Conservation (phyloP, 2,329 filamentous ascomycete species). For the Cladosporium sp. region DNA sequence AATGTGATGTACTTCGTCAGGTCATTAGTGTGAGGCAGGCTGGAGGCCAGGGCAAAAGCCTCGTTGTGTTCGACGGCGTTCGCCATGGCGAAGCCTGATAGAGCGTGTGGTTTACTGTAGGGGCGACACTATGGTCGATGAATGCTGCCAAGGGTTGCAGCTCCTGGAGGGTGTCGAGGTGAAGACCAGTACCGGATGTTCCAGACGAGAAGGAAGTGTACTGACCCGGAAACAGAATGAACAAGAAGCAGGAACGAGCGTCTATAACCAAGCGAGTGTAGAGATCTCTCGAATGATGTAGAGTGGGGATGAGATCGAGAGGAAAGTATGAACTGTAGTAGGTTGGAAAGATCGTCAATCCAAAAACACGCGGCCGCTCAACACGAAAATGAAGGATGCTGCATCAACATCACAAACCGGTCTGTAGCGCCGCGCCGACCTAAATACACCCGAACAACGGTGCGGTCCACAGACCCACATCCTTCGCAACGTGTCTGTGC, state of each 20-base stretch:
- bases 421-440: constrained; percentile 11
- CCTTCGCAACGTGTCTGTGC: constrained; percentile 10
- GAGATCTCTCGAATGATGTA: constrained; percentile 10
- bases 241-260: constrained; percentile 5
- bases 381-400: constrained; percentile 15
- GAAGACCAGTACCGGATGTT: background rate
- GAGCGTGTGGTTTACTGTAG: constrained; percentile 3
- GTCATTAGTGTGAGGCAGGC: constrained; percentile 13
- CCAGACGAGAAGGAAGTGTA: background rate
- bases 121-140: constrained; percentile 5
- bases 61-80: constrained; percentile 9
- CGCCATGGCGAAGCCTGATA: constrained; percentile 12
- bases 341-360: constrained; percentile 10
- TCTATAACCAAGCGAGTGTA: constrained; percentile 13
- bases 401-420: constrained; percentile 13
- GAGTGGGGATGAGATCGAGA: constrained; percentile 5
- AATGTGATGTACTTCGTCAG: constrained; percentile 13
- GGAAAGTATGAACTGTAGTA: constrained; percentile 4
- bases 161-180: background rate
- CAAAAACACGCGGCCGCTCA: constrained; percentile 14
- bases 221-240: background rate
- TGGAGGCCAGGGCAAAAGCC: constrained; percentile 12
- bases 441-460: constrained; percentile 14
- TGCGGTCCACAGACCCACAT: constrained; percentile 9
- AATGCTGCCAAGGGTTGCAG: constrained; percentile 7